A percentile compares a stretch with the other conserved stretches of the same genome.
phyloP scores from a whole-genome alignment of 2,329 filamentous ascomycete species.

The Arthrobotrys sinensis region DNA sequence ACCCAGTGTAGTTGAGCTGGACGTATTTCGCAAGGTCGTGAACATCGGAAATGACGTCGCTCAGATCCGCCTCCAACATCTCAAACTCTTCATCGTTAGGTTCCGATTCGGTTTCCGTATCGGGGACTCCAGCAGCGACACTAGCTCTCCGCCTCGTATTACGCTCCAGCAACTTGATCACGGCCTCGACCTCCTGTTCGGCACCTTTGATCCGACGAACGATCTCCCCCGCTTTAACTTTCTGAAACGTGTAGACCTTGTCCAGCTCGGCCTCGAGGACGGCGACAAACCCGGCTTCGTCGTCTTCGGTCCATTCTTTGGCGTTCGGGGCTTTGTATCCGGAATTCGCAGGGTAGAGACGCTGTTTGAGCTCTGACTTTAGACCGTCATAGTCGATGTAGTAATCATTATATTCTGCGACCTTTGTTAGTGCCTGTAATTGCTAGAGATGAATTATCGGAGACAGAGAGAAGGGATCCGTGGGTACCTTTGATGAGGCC shows the following conservation, averaged over 20 bases:
- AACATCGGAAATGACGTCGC: constrained; percentile 98
- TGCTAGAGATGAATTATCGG: background rate
- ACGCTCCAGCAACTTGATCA: constrained; percentile 79
- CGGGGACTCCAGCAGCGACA: constrained; percentile 65
- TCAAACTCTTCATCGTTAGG: constrained; percentile 94
- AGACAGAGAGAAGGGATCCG: background rate
- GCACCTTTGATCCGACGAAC: constrained; percentile 88
- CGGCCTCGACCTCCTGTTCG: constrained; percentile 90
- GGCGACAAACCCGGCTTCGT: constrained; percentile 89
- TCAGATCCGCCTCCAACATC: constrained; percentile 92
- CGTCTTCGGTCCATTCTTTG: constrained; percentile 85
- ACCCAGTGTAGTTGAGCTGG: constrained; percentile 97
- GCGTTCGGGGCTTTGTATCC: constrained; percentile 66
- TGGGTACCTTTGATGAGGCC: constrained; percentile 81
- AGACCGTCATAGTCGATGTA: constrained; percentile 98
- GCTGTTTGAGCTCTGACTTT: constrained; percentile 85
- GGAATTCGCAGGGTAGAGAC: constrained; percentile 74
- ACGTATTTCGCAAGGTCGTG: constrained; percentile 98
- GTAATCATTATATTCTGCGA: constrained; percentile 89
- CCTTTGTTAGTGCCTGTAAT: background rate
- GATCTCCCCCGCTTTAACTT: constrained; percentile 97
- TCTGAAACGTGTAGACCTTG: constrained; percentile 97
- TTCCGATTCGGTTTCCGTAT: constrained; percentile 58
- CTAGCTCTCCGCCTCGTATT: constrained; percentile 70
- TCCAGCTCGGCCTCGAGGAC: constrained; percentile 92